These are phyloP conservation scores for Cystobasidium onofrii DNA, from an alignment of 768 basidiomycete species.

Conservation along the genomic window DNA sequence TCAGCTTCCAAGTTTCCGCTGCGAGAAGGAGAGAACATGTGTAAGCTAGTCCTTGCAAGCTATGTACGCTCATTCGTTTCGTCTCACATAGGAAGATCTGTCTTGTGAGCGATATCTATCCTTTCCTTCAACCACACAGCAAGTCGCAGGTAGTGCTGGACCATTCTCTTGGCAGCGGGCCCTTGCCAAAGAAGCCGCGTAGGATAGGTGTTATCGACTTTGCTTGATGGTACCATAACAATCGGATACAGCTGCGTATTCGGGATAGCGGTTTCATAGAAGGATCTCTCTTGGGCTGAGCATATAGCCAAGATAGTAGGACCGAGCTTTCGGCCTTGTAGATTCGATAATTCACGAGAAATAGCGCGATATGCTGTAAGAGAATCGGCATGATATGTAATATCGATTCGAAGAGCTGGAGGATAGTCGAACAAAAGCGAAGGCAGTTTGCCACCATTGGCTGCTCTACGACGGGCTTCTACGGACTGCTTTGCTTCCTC, in stretches of 20 bases:
- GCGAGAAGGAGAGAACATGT: slow-evolving; percentile 53
- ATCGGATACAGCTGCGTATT: slow-evolving; percentile 67
- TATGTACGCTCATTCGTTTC: not conserved
- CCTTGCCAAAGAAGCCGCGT: slow-evolving; percentile 81
- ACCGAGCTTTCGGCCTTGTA: slow-evolving; percentile 60
- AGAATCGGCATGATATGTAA: slow-evolving; percentile 71
- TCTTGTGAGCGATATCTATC: slow-evolving; percentile 73
- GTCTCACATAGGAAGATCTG: slow-evolving; percentile 61
- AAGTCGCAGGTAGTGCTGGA: slow-evolving; percentile 68
- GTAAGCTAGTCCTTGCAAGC: not conserved
- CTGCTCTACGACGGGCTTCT: slow-evolving; percentile 50
- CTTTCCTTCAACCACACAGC: slow-evolving; percentile 72
- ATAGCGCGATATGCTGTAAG: slow-evolving; percentile 72
- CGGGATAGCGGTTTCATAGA: slow-evolving; percentile 65
- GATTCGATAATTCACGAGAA: slow-evolving; percentile 70
- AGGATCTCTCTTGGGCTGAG: slow-evolving; percentile 70
- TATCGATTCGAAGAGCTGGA: slow-evolving; percentile 47
- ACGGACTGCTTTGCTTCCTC: slow-evolving; percentile 46
- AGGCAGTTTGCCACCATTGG: slow-evolving; percentile 50
- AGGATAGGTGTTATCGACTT: slow-evolving; percentile 59
- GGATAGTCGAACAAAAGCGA: slow-evolving; percentile 56
- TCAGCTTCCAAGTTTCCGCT: slow-evolving; percentile 76
- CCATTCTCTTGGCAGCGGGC: slow-evolving; percentile 71
- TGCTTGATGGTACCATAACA: slow-evolving; percentile 62
- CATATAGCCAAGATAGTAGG: slow-evolving; percentile 66